phyloP scores from a whole-genome alignment of 805 yeast species.

The Kluyveromyces lactis region DNA sequence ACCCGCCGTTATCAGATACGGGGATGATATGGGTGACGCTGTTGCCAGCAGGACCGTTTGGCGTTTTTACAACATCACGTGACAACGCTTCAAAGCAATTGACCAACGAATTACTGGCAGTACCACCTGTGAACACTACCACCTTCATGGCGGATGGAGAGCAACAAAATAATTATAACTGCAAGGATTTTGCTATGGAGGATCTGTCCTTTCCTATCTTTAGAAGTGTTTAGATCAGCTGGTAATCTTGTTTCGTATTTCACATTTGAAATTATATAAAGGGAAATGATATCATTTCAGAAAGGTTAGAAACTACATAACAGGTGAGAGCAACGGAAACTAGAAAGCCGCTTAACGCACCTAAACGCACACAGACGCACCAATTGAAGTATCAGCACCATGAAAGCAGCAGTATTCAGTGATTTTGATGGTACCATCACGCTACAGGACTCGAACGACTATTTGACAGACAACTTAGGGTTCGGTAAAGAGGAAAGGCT shows the following conservation, averaged over 20 bases:
- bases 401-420: constrained; percentile 75
- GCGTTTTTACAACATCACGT: constrained; percentile 19
- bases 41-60: too few relatives aligned
- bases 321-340: too few relatives aligned
- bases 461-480: constrained; percentile 80
- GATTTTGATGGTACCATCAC: constrained; percentile 99
- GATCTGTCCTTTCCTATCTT: too few relatives aligned
- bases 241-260: too few relatives aligned
- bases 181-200: too few relatives aligned
- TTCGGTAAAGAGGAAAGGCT: constrained; percentile 66
- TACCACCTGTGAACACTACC: constrained; percentile 66
- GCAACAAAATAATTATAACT: too few relatives aligned
- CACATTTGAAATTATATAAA: too few relatives aligned
- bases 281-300: background rate
- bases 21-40: constrained; percentile 65
- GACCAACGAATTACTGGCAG: constrained; percentile 78
- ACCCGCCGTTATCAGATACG: constrained; percentile 89
- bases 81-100: constrained; percentile 43
- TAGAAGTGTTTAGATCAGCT: too few relatives aligned
- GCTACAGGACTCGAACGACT: constrained; percentile 89
- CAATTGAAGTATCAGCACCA: background rate
- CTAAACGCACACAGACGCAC: too few relatives aligned
- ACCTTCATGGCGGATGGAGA: constrained; percentile 22
- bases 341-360: too few relatives aligned
- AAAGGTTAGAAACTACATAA: too few relatives aligned